Base-by-base conservation (phyloP, 176 grass and related monocot species). In the Tillandsia leiboldiana region DNA sequence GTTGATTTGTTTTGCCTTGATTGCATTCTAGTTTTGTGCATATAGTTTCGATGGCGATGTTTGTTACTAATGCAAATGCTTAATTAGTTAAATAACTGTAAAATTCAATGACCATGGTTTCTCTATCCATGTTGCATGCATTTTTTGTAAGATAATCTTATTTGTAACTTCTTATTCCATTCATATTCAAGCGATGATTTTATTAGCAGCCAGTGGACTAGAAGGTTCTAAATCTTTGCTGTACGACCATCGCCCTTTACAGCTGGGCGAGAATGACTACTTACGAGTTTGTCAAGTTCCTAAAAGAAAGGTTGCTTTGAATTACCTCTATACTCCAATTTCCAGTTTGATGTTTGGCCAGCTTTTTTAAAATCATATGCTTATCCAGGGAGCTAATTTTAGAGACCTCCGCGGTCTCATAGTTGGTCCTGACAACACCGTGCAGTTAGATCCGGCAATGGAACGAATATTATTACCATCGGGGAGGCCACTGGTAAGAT, bases 351-450 rank as follows among this genome's bases (percentile, higher is more conserved):
- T 70, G 42, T 24, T 52, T 33, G 59, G 50, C n/a, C 49, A 73
- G 49, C 51, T 51, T 65, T 61, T 26, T 42, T 20, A 65, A 42
- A 42, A 74, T 86, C 22, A 64, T 52, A 68, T 12, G 2, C 28
- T 70, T 22, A 84, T 85, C 48, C 83, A 96, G 93, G 93, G 93
- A 85, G 88, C 93, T 80, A 96, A 96, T 87, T 96, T 96, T 85
- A 92, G 93, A 85, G 86, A 96, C 63, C 79, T 96, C 76, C 79
- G 83, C 1, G 93, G 93, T 58, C 70, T 96, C 48, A 74, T 86
- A 78, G 73, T 96, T 65, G 83, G 86, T 67, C 53, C 79, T 65
- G 86, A 90, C 50, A 96, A 96, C 70, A 73, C 87, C n/a, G 93
- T 79, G 75, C 85, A 86, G 72, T 77, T 92, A 80, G 93, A 96